Evolutionary conservation across 345 rosid species (phyloP).

Genomic region (Atalantia buxifolia): DNA sequence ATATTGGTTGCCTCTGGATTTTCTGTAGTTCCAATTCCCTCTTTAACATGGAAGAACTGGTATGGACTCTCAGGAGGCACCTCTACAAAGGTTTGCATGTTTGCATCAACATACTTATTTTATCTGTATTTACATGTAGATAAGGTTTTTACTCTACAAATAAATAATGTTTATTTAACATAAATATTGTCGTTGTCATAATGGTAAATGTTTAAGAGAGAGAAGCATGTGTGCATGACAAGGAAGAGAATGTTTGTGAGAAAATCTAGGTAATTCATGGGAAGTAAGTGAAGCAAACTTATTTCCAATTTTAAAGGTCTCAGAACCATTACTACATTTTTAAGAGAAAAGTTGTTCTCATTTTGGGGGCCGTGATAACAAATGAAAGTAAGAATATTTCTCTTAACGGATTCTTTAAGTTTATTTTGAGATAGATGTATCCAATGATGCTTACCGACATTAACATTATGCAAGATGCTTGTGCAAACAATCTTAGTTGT

Average conservation of each 20-base stretch:
- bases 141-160: neutral
- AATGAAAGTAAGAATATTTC: neutral
- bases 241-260: neutral
- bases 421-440: neutral
- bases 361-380: neutral
- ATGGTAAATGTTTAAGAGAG: neutral
- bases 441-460: neutral
- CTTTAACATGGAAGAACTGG: slow-evolving; percentile 69
- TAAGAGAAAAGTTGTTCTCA: neutral
- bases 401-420: neutral
- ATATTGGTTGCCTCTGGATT: slow-evolving; percentile 81
- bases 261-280: neutral
- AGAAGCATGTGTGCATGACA: neutral
- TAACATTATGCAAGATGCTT: neutral
- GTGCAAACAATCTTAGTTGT: neutral
- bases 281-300: neutral
- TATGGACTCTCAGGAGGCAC: slow-evolving; percentile 52
- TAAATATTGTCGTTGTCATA: neutral
- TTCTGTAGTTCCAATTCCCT: slow-evolving; percentile 79
- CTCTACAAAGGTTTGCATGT: slow-evolving; percentile 55
- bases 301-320: neutral
- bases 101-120: neutral
- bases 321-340: neutral
- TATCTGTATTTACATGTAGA: neutral
- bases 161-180: neutral